Evolutionary conservation across 495 filamentous ascomycete species (phyloP).

Genomic region (Cercophora sp.): DNA sequence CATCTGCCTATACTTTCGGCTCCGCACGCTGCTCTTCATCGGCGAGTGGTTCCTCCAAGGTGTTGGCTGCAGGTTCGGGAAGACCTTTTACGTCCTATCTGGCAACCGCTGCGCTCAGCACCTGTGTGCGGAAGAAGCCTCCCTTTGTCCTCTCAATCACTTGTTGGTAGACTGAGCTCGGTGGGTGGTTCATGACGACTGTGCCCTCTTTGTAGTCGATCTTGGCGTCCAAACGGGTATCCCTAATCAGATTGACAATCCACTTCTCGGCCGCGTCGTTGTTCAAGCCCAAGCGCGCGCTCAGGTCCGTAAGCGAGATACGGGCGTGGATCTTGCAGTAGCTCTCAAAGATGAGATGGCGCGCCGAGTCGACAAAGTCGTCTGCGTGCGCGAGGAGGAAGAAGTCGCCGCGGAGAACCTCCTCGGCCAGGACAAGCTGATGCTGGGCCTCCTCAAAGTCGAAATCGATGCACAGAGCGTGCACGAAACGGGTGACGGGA

Average conservation of each 20-base stretch:
- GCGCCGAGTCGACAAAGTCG: slow-evolving; percentile 86
- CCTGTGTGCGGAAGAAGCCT: slow-evolving; percentile 84
- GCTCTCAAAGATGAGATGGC: slow-evolving; percentile 93
- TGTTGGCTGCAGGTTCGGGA: not conserved
- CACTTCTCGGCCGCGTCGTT: slow-evolving; percentile 98
- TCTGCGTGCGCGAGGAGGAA: slow-evolving; percentile 85
- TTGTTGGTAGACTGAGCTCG: slow-evolving; percentile 96
- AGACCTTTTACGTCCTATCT: slow-evolving; percentile 35
- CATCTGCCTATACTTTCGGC: no score
- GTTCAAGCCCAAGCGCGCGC: slow-evolving; percentile 79
- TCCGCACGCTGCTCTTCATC: no score
- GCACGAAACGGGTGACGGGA: slow-evolving; percentile 92
- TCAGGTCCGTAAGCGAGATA: slow-evolving; percentile 96
- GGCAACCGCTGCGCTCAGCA: slow-evolving; percentile 58
- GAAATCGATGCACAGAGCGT: slow-evolving; percentile 94
- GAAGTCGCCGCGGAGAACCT: slow-evolving; percentile 89
- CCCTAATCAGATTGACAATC: slow-evolving; percentile 98
- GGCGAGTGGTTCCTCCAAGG: no score
- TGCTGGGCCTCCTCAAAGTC: slow-evolving; percentile 98
- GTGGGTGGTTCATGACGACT: slow-evolving; percentile 98
- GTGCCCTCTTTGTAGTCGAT: slow-evolving; percentile 98
- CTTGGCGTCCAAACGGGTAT: slow-evolving; percentile 96
- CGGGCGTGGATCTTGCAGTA: slow-evolving; percentile 99
- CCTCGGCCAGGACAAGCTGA: slow-evolving; percentile 84
- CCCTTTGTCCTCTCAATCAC: slow-evolving; percentile 96